These are phyloP conservation scores for Coix lacrymajobi DNA, from an alignment of 176 grass and related monocot genomes.

Conservation along the genomic window DNA sequence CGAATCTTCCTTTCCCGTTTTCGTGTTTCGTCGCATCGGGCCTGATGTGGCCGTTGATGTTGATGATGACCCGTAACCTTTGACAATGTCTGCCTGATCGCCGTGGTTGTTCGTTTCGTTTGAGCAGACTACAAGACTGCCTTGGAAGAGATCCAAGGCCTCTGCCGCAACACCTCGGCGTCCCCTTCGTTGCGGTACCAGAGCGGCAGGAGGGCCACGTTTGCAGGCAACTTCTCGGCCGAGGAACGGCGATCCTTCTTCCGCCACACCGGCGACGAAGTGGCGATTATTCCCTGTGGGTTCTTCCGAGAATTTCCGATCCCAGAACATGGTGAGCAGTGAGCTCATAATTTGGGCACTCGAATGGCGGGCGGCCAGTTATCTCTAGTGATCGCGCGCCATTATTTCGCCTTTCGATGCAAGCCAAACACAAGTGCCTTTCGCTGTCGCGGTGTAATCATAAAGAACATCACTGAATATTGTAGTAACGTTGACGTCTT, in stretches of 20 bases:
- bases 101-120: neutral
- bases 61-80: neutral
- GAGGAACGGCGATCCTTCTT: conserved; percentile 60
- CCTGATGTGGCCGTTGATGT: neutral
- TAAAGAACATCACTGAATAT: neutral
- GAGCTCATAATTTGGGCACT: neutral
- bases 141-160: conserved; percentile 50
- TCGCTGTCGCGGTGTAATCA: conserved; percentile 1
- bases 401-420: conserved; percentile 24
- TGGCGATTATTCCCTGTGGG: conserved; percentile 71
- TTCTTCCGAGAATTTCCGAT: conserved; percentile 65
- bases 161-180: conserved; percentile 38
- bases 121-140: conserved; percentile 53
- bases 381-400: neutral
- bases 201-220: conserved; percentile 29
- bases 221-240: conserved; percentile 63
- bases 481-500: neutral
- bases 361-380: neutral
- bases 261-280: conserved; percentile 15
- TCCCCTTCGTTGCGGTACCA: conserved; percentile 40
- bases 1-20: neutral
- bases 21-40: neutral
- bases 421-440: neutral
- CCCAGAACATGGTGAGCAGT: conserved; percentile 45
- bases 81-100: neutral